Base-by-base conservation (phyloP, 202 grass and related monocot genomes). In the Digitaria exilis region DNA sequence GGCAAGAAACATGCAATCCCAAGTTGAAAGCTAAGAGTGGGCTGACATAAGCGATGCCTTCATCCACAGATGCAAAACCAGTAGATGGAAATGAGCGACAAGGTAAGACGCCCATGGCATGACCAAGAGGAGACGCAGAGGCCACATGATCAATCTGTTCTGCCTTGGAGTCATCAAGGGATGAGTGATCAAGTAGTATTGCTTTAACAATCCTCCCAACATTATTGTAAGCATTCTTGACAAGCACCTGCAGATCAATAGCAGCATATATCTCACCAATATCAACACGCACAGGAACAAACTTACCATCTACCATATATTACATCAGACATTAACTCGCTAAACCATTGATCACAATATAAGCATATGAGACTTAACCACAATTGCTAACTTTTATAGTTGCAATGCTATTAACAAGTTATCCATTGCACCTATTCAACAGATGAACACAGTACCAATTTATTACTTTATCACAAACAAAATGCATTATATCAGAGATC, bases 1-100 rank as follows among this genome's bases (percentile, higher is more conserved):
- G 83, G 73, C 85, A 92, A 59, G 91, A 92, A 65, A 94, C 51
- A 90, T 96, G 93, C 48, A 96, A 48, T 50, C 96, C 93, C 34
- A 96, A 86, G 74, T 98, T 98, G 85, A 95, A 98, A 18, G 96
- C 93, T 71, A 98, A 65, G 62, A 98, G 79, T 65, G 93, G 96
- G 83, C 89, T 98, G 31, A 93, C 44, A 87, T 92, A 96, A 72
- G 85, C 91, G 62, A 95, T 75, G 52, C 89, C 84, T 78, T 84
- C 57, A 73, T 93, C 71, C 45, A 65, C 73, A 4, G 82, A 69
- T 14, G 35, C 17, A 66, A 42, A 35, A 26, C 50, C 22, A n/a
- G 70, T 61, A 65, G 63, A 35, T 72, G 87, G 89, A 58, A 90
- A 93, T 0, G 68, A 61, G 15, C 68, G 30, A 82, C 77, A 85